Evolutionary conservation across 306 rosid species (phyloP).

Genomic region (Acacia crassicarpa): DNA sequence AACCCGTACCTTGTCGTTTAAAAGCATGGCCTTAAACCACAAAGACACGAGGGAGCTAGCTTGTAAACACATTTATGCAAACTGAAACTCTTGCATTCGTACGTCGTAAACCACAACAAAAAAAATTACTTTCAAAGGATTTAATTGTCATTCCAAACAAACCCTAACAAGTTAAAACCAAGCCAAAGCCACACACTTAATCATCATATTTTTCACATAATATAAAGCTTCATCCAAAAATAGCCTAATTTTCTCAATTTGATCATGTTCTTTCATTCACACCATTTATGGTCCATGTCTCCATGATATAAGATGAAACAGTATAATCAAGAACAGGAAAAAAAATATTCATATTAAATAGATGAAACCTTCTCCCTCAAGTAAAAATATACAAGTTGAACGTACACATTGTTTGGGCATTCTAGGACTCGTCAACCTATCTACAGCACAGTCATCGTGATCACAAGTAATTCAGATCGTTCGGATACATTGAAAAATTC

Average conservation of each 20-base stretch:
- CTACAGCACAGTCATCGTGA: not conserved
- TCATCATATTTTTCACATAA: not conserved
- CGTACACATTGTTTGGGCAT: not conserved
- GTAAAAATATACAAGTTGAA: not conserved
- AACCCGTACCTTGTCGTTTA: no score
- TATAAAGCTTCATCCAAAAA: not conserved
- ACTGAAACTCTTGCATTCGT: no score
- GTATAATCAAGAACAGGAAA: not conserved
- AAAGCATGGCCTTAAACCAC: no score
- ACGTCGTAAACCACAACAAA: no score
- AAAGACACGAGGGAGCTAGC: no score
- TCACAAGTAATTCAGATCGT: not conserved
- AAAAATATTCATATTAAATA: not conserved
- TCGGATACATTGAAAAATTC: conserved; percentile 32
- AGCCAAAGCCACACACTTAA: not conserved
- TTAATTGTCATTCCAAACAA: no score
- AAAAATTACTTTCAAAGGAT: no score
- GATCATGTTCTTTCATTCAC: not conserved
- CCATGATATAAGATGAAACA: not conserved
- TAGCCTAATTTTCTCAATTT: not conserved
- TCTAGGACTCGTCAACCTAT: not conserved
- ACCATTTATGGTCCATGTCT: not conserved
- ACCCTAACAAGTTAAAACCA: not conserved
- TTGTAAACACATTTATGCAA: no score
- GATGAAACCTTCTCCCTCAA: not conserved